Conservation (phyloP, 2,329 filamentous ascomycete species). For the Diaporthe eres region DNA sequence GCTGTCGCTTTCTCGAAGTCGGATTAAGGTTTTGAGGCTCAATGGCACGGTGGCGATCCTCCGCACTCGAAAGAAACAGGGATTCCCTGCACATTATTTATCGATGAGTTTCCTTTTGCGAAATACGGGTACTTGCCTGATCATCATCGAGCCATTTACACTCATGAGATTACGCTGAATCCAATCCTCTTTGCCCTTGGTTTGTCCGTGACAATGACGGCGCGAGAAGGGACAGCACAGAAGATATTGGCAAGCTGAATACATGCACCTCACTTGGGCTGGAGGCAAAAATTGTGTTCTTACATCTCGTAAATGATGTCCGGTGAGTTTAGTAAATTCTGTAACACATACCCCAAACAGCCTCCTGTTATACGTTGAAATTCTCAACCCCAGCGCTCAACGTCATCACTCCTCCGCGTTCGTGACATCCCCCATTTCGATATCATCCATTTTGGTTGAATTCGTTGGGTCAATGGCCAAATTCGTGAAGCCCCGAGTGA, state of each 20-base stretch:
- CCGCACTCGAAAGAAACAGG: not conserved
- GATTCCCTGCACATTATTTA: not conserved
- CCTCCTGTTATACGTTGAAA: not conserved
- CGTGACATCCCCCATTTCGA: not conserved
- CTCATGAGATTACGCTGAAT: no score
- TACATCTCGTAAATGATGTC: not conserved
- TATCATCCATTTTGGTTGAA: not conserved
- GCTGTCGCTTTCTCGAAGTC: not conserved
- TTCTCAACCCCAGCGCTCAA: not conserved
- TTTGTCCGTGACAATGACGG: no score
- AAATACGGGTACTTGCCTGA: no score
- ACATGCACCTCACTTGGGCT: no score
- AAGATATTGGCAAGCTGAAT: no score
- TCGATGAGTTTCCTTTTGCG: no score
- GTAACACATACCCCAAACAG: not conserved
- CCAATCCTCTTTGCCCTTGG: no score
- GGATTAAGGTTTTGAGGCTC: conserved; percentile 27
- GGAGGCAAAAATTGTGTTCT: not conserved
- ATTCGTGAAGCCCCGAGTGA: not conserved
- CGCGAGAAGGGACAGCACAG: no score
- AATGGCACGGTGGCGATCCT: not conserved
- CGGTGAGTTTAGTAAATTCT: no score
- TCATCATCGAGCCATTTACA: no score
- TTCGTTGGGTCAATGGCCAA: not conserved
- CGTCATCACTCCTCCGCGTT: not conserved